phyloP scores from a whole-genome alignment of 2,329 filamentous ascomycete genomes.

The Colletotrichum lentis region DNA sequence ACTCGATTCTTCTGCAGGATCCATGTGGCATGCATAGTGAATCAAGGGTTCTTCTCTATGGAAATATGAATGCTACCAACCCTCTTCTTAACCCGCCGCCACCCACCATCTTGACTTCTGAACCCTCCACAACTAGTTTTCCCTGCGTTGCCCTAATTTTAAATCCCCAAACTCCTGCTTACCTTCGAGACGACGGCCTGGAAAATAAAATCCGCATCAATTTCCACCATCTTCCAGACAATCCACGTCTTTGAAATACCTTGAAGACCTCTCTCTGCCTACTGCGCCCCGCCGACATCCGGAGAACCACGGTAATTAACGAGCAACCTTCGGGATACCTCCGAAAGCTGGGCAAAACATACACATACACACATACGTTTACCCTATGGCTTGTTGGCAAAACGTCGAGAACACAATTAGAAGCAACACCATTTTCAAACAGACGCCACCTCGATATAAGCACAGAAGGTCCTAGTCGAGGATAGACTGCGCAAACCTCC shows the following conservation, averaged over 20 bases:
- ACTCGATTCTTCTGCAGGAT: conserved; percentile 4
- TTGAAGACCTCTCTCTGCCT: not conserved
- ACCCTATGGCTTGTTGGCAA: conserved; percentile 21
- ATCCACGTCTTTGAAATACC: not conserved
- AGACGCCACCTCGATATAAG: conserved; percentile 12
- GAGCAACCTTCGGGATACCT: not conserved
- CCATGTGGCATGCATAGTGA: conserved; percentile 26
- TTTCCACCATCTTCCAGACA: not conserved
- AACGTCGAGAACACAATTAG: conserved; percentile 1
- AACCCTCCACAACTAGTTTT: conserved; percentile 31
- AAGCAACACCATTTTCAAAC: conserved; percentile 15
- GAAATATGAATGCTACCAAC: conserved; percentile 23
- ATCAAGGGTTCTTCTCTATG: conserved; percentile 11
- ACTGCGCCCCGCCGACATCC: not conserved
- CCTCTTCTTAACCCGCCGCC: conserved; percentile 22
- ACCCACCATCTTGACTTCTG: conserved; percentile 17
- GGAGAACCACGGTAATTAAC: not conserved
- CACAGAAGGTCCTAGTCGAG: conserved; percentile 18
- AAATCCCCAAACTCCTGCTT: conserved; percentile 26
- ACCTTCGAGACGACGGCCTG: conserved; percentile 22
- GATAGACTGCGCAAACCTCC: not conserved
- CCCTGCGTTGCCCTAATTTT: conserved; percentile 25
- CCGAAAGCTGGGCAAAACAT: not conserved
- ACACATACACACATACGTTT: not conserved
- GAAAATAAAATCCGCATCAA: not conserved